Base-by-base conservation (phyloP, 139 green algal species). In the Raphidocelis subcapitata region DNA sequence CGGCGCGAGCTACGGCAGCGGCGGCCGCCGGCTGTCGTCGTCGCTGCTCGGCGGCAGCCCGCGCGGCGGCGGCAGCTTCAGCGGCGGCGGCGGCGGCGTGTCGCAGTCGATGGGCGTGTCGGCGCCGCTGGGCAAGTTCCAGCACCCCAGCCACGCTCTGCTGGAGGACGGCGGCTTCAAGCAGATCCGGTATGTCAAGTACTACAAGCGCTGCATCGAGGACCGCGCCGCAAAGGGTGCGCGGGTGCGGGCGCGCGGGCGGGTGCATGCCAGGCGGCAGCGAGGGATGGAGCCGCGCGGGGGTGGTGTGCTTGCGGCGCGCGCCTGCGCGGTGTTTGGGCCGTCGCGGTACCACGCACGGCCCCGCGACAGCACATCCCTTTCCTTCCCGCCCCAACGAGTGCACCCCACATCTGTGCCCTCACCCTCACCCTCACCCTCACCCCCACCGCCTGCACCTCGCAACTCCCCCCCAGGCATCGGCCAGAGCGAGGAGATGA, bases 401-500 rank as follows among this genome's bases (percentile, higher is more conserved):
- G n/a, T n/a, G n/a, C n/a, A n/a, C n/a, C n/a, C n/a, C n/a, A n/a
- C n/a, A n/a, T 12, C 41, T 10, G 15, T 67, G 23, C 16, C 33
- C 20, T 12, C 41, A 49, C 41, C 41, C 41, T 12, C 41, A 12
- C 41, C 8, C 41, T 12, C 41, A 12, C 8, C 41, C 41, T 12
- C 41, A 12, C 41, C 41, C 41, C 41, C 12, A 8, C 41, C 41
- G 8, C 41, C 41, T 24, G n/a, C n/a, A n/a, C n/a, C n/a, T 8
- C 69, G 46, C 26, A 82, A 21, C 29, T 49, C n/a, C 44, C 37
- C 16, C 61, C 35, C 80, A 92, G 91, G 92, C 37, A 77, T 83
- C 46, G 92, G 92, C 2, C 68, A 86, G 54, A 90, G 75, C 49
- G 94, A 99, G 75, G 93, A 99, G 84, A 99, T 99, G 94, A 98